Evolutionary conservation across 2,329 filamentous ascomycete species (phyloP).

Genomic region (Cyphellophora europaea): DNA sequence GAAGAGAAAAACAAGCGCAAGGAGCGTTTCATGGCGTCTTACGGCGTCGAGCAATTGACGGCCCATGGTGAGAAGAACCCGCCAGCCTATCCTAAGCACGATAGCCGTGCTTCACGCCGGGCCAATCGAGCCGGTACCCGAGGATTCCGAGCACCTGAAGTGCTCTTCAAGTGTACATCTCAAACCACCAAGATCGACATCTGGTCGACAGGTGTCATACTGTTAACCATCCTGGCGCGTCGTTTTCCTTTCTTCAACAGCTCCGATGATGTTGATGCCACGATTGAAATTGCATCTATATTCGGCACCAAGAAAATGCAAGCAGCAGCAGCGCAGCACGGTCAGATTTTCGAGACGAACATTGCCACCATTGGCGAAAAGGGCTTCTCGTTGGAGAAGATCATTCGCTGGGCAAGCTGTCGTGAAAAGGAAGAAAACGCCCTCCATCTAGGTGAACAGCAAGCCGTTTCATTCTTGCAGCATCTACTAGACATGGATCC

Average conservation of each 20-base stretch:
- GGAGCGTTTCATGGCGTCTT: constrained; percentile 23
- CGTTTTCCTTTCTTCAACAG: constrained; percentile 98
- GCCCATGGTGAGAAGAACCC: constrained; percentile 27
- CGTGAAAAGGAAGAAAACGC: constrained; percentile 49
- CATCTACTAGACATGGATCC: constrained; percentile 36
- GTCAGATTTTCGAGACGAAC: constrained; percentile 83
- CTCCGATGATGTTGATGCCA: constrained; percentile 92
- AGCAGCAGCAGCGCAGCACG: constrained; percentile 70
- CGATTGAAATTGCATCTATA: constrained; percentile 95
- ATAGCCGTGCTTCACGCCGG: constrained; percentile 75
- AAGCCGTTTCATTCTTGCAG: constrained; percentile 33
- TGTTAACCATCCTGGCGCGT: constrained; percentile 84
- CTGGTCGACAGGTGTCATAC: constrained; percentile 94
- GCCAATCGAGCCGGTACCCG: constrained; percentile 92
- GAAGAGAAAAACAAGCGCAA: constrained; percentile 55
- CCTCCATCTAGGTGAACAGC: constrained; percentile 37
- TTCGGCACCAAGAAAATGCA: constrained; percentile 84
- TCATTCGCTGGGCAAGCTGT: constrained; percentile 89
- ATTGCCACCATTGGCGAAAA: constrained; percentile 81
- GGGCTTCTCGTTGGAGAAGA: constrained; percentile 84
- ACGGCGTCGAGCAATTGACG: constrained; percentile 28
- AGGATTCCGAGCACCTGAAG: constrained; percentile 92
- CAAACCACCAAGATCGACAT: constrained; percentile 93
- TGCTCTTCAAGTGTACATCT: constrained; percentile 91
- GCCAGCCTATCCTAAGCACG: constrained; percentile 75